phyloP scores from a whole-genome alignment of 2,329 filamentous ascomycete species.

The Fusarium luffae region DNA sequence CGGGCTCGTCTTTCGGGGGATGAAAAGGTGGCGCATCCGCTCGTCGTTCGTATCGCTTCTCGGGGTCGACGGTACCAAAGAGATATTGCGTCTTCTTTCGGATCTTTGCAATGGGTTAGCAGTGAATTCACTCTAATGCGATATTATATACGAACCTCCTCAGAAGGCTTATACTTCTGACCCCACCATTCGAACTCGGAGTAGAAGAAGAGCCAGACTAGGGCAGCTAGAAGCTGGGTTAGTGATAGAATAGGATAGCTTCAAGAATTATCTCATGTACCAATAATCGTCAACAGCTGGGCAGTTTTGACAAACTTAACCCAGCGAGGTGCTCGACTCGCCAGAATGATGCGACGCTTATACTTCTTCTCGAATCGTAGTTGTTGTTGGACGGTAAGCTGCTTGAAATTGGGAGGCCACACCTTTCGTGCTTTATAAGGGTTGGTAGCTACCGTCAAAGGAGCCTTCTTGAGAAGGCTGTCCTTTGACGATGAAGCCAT shows the following conservation, averaged over 20 bases:
- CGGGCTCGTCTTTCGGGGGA: slow-evolving; percentile 40
- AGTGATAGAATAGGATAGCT: slow-evolving; percentile 5
- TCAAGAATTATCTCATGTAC: slow-evolving; percentile 50
- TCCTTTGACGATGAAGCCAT: slow-evolving; percentile 49
- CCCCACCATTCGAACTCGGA: slow-evolving; percentile 59
- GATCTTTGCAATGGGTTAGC: slow-evolving; percentile 48
- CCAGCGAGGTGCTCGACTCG: slow-evolving; percentile 71
- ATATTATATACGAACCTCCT: slow-evolving; percentile 50
- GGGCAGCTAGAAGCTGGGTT: slow-evolving; percentile 46
- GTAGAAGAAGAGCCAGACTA: slow-evolving; percentile 55
- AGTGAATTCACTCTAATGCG: neutral
- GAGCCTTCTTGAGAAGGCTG: slow-evolving; percentile 42
- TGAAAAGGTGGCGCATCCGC: slow-evolving; percentile 52
- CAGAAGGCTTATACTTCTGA: slow-evolving; percentile 55
- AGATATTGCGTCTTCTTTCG: slow-evolving; percentile 52
- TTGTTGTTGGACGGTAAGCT: slow-evolving; percentile 76
- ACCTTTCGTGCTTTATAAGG: slow-evolving; percentile 74
- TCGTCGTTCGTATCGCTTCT: slow-evolving; percentile 56
- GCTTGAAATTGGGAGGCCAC: slow-evolving; percentile 82
- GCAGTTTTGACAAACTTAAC: slow-evolving; percentile 72
- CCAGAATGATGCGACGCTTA: slow-evolving; percentile 73
- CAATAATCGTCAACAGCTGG: slow-evolving; percentile 69
- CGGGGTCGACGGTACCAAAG: slow-evolving; percentile 55
- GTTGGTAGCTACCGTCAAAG: slow-evolving; percentile 59
- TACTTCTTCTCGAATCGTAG: slow-evolving; percentile 83